Percentiles rank a stretch among this genome's conserved stretches.
phyloP scores from a whole-genome alignment of 2,329 filamentous ascomycete genomes.

The Trichoderma koningii region DNA sequence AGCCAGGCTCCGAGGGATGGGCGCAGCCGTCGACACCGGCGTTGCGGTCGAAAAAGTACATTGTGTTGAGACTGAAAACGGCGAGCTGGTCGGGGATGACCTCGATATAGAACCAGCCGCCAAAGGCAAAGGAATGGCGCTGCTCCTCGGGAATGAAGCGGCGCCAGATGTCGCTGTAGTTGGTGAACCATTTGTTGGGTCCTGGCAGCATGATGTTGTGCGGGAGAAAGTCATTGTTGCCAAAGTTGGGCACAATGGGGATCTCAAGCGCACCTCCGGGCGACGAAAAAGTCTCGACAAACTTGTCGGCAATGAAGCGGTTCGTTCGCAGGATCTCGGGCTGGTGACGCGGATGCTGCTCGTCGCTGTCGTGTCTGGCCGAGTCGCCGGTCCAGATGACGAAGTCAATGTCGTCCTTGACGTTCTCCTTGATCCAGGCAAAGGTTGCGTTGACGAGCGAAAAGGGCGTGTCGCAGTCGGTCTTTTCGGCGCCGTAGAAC shows the following conservation, averaged over 20 bases:
- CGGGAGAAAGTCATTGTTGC: conserved; percentile 96
- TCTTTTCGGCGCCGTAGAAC: conserved; percentile 79
- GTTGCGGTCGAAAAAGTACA: conserved; percentile 95
- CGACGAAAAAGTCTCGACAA: conserved; percentile 71
- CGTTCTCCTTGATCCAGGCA: conserved; percentile 77
- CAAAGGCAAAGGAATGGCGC: conserved; percentile 84
- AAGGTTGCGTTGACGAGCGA: conserved; percentile 85
- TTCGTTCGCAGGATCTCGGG: conserved; percentile 80
- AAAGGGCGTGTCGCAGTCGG: conserved; percentile 83
- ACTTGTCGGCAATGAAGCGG: conserved; percentile 71
- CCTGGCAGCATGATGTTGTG: conserved; percentile 90
- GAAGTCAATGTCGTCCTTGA: conserved; percentile 82
- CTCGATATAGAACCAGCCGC: conserved; percentile 93
- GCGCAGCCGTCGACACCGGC: conserved; percentile 90
- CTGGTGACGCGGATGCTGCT: conserved; percentile 72
- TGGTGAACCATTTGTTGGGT: conserved; percentile 82
- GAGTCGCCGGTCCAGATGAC: conserved; percentile 93
- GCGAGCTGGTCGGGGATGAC: conserved; percentile 83
- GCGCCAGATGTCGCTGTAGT: conserved; percentile 77
- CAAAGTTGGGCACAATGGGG: conserved; percentile 85
- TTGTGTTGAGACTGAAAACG: conserved; percentile 91
- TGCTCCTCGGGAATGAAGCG: conserved; percentile 91
- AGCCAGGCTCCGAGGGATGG: conserved; percentile 78
- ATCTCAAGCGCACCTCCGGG: conserved; percentile 62
- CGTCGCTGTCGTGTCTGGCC: conserved; percentile 86